Evolutionary conservation across 106 monocot species (phyloP).

Genomic region (Dendrobium nobile): DNA sequence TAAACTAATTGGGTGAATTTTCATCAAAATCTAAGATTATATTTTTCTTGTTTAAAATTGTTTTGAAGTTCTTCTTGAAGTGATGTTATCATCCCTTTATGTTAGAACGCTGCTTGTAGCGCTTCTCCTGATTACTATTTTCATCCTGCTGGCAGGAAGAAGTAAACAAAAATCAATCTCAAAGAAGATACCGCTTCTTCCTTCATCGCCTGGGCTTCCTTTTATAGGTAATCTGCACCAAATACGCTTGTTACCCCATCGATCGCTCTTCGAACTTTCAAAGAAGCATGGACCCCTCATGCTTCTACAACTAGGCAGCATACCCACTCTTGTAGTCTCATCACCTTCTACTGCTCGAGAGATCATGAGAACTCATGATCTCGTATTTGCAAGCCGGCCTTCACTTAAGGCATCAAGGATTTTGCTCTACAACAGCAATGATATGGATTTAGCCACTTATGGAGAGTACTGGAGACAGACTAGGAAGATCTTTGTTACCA

Average conservation of each 20-base stretch:
- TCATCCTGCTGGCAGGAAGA: neutral
- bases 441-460: slow-evolving; percentile 3
- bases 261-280: slow-evolving; percentile 1
- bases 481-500: neutral
- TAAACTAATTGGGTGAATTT: too few relatives aligned
- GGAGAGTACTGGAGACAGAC: slow-evolving; percentile 13
- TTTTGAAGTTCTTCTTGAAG: too few relatives aligned
- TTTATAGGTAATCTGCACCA: slow-evolving; percentile 20
- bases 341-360: slow-evolving; percentile 6
- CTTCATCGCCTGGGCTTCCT: slow-evolving; percentile 12
- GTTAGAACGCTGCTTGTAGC: neutral
- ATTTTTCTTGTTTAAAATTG: too few relatives aligned
- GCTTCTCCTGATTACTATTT: neutral
- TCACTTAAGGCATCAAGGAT: neutral
- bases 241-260: slow-evolving; percentile 5
- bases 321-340: slow-evolving; percentile 17
- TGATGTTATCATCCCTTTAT: too few relatives aligned
- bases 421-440: neutral
- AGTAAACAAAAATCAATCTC: neutral
- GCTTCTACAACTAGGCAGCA: slow-evolving; percentile 14
- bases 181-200: neutral
- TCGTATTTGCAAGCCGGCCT: slow-evolving; percentile 1
- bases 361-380: slow-evolving; percentile 9
- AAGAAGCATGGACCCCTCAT: slow-evolving; percentile 19
- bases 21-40: too few relatives aligned